Percentiles rank a stretch among this genome's conserved stretches.
Evolutionary conservation across 2,329 filamentous ascomycete genomes (phyloP).

Genomic region (Talaromyces sp.): DNA sequence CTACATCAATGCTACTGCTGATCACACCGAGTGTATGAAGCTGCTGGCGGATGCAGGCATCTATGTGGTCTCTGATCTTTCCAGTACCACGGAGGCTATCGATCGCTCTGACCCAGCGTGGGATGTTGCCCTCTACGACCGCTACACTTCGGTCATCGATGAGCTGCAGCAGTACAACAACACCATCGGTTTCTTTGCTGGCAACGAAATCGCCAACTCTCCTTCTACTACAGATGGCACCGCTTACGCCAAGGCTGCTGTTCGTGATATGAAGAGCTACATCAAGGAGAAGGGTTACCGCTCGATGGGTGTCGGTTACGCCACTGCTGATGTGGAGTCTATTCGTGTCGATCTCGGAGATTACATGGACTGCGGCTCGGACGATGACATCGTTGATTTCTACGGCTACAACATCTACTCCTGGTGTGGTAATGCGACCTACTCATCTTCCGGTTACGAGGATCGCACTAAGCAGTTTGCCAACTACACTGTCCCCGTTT

Average conservation of each 20-base stretch:
- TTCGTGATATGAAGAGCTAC: slow-evolving; percentile 90
- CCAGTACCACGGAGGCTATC: slow-evolving; percentile 78
- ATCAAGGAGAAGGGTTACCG: slow-evolving; percentile 77
- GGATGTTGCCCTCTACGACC: slow-evolving; percentile 72
- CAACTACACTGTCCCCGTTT: slow-evolving; percentile 85
- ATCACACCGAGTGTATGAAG: slow-evolving; percentile 83
- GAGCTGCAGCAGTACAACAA: slow-evolving; percentile 79
- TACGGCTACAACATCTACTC: slow-evolving; percentile 99
- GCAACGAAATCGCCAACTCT: slow-evolving; percentile 91
- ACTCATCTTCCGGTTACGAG: slow-evolving; percentile 74
- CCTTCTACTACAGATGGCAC: slow-evolving; percentile 82
- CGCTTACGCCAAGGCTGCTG: slow-evolving; percentile 92
- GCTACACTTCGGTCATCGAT: slow-evolving; percentile 83
- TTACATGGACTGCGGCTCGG: slow-evolving; percentile 85
- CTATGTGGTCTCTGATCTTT: slow-evolving; percentile 89
- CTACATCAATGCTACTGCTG: slow-evolving; percentile 74
- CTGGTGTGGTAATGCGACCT: slow-evolving; percentile 86
- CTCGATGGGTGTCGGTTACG: slow-evolving; percentile 84
- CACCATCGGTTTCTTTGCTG: slow-evolving; percentile 92
- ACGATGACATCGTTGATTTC: slow-evolving; percentile 76
- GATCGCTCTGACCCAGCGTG: slow-evolving; percentile 76
- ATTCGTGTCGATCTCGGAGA: slow-evolving; percentile 79
- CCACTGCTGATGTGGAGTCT: slow-evolving; percentile 85
- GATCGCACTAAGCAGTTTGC: slow-evolving; percentile 80
- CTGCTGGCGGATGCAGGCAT: slow-evolving; percentile 80